Conservation (phyloP, 768 basidiomycete genomes). For the Hebeloma cylindrosporum region DNA sequence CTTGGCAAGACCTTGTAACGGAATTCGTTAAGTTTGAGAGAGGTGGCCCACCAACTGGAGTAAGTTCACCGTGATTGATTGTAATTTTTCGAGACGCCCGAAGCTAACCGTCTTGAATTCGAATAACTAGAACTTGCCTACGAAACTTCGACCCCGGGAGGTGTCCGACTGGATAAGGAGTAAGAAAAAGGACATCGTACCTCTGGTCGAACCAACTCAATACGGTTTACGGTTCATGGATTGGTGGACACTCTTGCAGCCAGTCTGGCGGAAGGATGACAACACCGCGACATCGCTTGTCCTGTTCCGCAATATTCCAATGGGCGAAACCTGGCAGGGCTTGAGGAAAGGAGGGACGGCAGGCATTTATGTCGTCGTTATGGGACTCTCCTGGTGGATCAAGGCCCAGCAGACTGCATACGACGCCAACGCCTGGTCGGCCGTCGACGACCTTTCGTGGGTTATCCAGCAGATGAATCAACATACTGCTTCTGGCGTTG, state of each 20-base stretch:
- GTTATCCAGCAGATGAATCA: conserved; percentile 1
- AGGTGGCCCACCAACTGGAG: not conserved
- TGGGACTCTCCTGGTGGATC: conserved; percentile 7
- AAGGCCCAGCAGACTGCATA: not conserved
- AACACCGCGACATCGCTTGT: not conserved
- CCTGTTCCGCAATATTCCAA: not conserved
- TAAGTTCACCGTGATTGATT: not conserved
- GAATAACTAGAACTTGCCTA: conserved; percentile 5
- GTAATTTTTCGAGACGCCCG: too few species aligned
- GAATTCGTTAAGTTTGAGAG: not conserved
- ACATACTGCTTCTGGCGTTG: too few species aligned
- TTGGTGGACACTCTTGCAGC: conserved; percentile 1
- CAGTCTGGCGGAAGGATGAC: not conserved
- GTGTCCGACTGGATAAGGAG: not conserved
- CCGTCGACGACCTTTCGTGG: conserved; percentile 3
- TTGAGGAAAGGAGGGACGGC: conserved; percentile 4
- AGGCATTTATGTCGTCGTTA: conserved; percentile 4
- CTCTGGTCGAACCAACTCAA: not conserved
- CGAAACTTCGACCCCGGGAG: not conserved
- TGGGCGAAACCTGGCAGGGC: not conserved
- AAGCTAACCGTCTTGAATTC: too few species aligned
- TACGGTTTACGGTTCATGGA: not conserved
- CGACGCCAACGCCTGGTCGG: not conserved
- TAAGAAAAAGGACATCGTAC: conserved; percentile 1
- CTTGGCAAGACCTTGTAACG: not conserved